Percentiles rank a stretch among this genome's conserved stretches.
phyloP scores from a whole-genome alignment of 352 stramenopile species.

The Phytophthora palmivora region DNA sequence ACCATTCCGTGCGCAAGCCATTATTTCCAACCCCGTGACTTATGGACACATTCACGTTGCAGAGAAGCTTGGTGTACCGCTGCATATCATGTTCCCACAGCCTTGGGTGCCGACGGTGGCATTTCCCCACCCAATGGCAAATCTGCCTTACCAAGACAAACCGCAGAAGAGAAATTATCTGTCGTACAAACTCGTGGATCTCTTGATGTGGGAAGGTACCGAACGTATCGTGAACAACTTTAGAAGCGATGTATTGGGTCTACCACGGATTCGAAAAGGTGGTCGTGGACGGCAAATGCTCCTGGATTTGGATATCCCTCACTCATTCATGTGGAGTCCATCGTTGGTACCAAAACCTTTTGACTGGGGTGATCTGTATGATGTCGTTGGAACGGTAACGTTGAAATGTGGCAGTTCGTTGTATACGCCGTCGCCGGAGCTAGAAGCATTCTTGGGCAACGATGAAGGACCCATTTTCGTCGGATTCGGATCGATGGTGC shows the following conservation, averaged over 20 bases:
- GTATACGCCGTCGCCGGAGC: slow-evolving; percentile 54
- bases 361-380: slow-evolving; percentile 88
- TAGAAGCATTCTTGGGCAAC: slow-evolving; percentile 59
- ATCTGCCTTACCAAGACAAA: slow-evolving; percentile 72
- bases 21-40: slow-evolving; percentile 93
- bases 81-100: slow-evolving; percentile 94
- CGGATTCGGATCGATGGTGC: slow-evolving; percentile 94
- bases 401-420: slow-evolving; percentile 35
- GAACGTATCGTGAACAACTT: slow-evolving; percentile 82
- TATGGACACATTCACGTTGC: slow-evolving; percentile 93
- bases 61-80: slow-evolving; percentile 88
- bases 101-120: slow-evolving; percentile 84
- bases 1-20: slow-evolving; percentile 87
- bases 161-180: slow-evolving; percentile 68
- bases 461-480: slow-evolving; percentile 89
- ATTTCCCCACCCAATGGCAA: slow-evolving; percentile 91
- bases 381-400: slow-evolving; percentile 86
- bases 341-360: slow-evolving; percentile 84
- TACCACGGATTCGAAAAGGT: slow-evolving; percentile 61
- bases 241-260: slow-evolving; percentile 52
- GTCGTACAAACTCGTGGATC: slow-evolving; percentile 88
- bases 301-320: slow-evolving; percentile 74
- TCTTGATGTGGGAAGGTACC: slow-evolving; percentile 68
- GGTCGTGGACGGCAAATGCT: slow-evolving; percentile 55
- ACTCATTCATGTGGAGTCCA: slow-evolving; percentile 90